Conservation (phyloP, 2,329 filamentous ascomycete species). For the Colletotrichum sublineola region DNA sequence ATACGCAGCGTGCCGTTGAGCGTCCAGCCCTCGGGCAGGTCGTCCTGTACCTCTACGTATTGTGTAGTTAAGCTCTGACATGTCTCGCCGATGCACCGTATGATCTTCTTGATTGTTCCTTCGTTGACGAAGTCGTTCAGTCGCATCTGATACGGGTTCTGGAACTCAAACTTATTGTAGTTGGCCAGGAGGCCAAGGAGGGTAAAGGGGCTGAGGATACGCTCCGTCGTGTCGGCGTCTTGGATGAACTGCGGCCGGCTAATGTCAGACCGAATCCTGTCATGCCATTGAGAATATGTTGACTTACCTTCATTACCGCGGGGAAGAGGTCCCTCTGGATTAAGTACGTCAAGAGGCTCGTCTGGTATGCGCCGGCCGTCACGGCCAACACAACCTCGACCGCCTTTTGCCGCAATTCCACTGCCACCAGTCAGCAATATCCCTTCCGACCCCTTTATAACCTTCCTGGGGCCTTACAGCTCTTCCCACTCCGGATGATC, state of each 20-base stretch:
- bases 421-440: constrained; percentile 59
- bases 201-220: constrained; percentile 80
- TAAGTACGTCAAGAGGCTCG: constrained; percentile 92
- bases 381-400: constrained; percentile 86
- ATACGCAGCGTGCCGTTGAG: constrained; percentile 84
- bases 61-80: constrained; percentile 77
- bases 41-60: constrained; percentile 90
- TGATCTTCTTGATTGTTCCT: constrained; percentile 83
- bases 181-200: constrained; percentile 91
- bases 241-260: constrained; percentile 75
- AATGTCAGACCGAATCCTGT: neutral
- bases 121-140: constrained; percentile 98
- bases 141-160: constrained; percentile 93
- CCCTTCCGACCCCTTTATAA: neutral
- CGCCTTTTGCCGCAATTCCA: constrained; percentile 82
- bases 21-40: constrained; percentile 91
- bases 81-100: constrained; percentile 79
- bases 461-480: constrained; percentile 63
- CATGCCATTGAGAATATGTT: neutral
- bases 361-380: constrained; percentile 94
- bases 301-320: constrained; percentile 87
- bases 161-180: constrained; percentile 99
- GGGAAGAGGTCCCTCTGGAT: constrained; percentile 95
- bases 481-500: constrained; percentile 83
- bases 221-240: constrained; percentile 75